phyloP scores from a whole-genome alignment of 179 eudicot species.

The Patellifolia procumbens region DNA sequence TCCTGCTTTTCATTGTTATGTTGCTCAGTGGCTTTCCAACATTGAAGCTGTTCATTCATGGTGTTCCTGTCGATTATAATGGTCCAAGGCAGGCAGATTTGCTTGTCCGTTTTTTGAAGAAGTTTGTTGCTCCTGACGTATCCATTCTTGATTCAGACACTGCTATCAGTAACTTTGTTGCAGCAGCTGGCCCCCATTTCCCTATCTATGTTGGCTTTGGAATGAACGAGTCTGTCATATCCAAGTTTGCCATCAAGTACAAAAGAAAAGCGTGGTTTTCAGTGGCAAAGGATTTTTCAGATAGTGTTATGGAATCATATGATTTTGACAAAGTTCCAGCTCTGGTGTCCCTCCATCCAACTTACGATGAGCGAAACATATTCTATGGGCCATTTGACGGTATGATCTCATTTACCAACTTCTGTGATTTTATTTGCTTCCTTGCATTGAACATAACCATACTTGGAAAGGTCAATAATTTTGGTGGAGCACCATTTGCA shows the following conservation, averaged over 20 bases:
- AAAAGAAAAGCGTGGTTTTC: conserved; percentile 97
- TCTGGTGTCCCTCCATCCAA: conserved; percentile 66
- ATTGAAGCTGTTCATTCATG: conserved; percentile 76
- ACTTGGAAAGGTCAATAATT: neutral
- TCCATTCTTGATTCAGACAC: conserved; percentile 71
- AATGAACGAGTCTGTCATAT: conserved; percentile 66
- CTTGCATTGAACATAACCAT: neutral
- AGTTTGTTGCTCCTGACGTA: conserved; percentile 87
- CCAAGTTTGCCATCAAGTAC: conserved; percentile 61
- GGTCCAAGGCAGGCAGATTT: conserved; percentile 80
- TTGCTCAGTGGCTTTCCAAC: conserved; percentile 81
- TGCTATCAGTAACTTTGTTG: conserved; percentile 59
- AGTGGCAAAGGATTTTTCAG: conserved; percentile 85
- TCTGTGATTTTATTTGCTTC: neutral
- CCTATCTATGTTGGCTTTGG: conserved; percentile 89
- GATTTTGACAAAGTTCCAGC: conserved; percentile 95
- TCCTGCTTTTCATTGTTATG: too few relatives aligned
- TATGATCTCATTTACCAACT: conserved; percentile 27
- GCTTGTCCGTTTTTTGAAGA: conserved; percentile 70
- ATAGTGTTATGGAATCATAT: conserved; percentile 61
- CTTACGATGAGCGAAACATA: conserved; percentile 58
- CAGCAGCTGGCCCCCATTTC: conserved; percentile 63
- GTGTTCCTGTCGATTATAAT: conserved; percentile 75
- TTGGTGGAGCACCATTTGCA: neutral
- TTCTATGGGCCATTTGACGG: conserved; percentile 98